A percentile compares a stretch with the other conserved stretches of the same genome.
Conservation (phyloP, 208 protist genomes). For the Crithidia mellificae region DNA sequence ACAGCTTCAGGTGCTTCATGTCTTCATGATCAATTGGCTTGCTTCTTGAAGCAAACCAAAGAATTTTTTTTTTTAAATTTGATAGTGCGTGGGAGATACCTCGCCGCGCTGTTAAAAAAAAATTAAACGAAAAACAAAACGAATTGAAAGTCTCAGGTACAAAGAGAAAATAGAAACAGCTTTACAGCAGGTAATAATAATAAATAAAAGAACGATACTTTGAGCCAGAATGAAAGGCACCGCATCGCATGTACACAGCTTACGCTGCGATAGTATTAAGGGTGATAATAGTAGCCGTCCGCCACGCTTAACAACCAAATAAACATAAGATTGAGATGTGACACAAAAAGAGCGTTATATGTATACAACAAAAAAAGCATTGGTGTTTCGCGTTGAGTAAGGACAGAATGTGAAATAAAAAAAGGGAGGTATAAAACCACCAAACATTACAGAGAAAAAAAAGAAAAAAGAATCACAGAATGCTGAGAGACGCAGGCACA, state of each 20-base stretch:
- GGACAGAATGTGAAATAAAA: background rate
- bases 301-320: background rate
- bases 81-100: slow-evolving; percentile 7
- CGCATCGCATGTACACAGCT: background rate
- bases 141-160: background rate
- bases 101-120: background rate
- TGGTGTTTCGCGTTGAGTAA: background rate
- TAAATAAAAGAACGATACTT: background rate
- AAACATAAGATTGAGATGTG: background rate
- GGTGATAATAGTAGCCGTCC: background rate
- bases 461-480: background rate
- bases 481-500: slow-evolving; percentile 4
- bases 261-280: background rate
- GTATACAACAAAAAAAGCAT: slow-evolving; percentile 8
- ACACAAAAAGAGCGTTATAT: background rate
- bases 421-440: no score
- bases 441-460: no score
- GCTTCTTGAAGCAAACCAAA: no score
- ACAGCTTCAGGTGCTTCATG: background rate
- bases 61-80: slow-evolving; percentile 3
- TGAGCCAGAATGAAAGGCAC: background rate
- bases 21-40: background rate
- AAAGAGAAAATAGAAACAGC: slow-evolving; percentile 4
- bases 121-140: slow-evolving; percentile 1
- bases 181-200: background rate